Conservation (phyloP, 2,329 filamentous ascomycete species). For the Venturia oleaginea region DNA sequence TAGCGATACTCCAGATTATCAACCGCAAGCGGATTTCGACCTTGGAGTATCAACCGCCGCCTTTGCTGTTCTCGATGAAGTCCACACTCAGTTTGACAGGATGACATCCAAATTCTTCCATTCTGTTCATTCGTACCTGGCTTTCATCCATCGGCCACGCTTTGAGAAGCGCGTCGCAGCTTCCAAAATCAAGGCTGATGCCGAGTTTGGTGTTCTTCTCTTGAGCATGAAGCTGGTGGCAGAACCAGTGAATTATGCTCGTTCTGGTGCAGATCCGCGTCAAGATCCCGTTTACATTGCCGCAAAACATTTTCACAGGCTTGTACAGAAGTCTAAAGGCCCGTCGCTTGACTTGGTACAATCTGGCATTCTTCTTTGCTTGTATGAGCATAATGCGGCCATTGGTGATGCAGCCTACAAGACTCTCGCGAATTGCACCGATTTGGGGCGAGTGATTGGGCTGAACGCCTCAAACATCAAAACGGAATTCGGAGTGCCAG, state of each 20-base stretch:
- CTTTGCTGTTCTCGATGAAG: slow-evolving; percentile 7
- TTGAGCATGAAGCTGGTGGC: slow-evolving; percentile 11
- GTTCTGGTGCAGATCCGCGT: background rate
- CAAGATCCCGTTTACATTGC: background rate
- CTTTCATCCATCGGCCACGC: slow-evolving; percentile 7
- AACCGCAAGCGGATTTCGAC: slow-evolving; percentile 10
- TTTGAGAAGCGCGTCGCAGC: slow-evolving; percentile 5
- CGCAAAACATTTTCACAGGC: slow-evolving; percentile 1
- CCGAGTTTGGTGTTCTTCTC: slow-evolving; percentile 1
- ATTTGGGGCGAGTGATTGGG: slow-evolving; percentile 1
- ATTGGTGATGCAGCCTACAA: slow-evolving; percentile 2
- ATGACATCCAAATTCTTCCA: slow-evolving; percentile 7
- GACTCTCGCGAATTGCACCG: slow-evolving; percentile 3
- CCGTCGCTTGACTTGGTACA: slow-evolving; percentile 12
- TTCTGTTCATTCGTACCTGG: slow-evolving; percentile 9
- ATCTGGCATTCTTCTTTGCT: slow-evolving; percentile 8
- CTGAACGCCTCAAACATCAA: background rate
- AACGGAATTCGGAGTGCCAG: background rate
- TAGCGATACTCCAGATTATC: slow-evolving; percentile 2
- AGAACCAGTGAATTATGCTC: slow-evolving; percentile 8
- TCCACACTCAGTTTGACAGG: slow-evolving; percentile 1
- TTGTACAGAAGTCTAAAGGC: background rate
- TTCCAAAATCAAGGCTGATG: slow-evolving; percentile 6
- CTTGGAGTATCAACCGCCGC: slow-evolving; percentile 4
- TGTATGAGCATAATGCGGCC: slow-evolving; percentile 12